phyloP scores from a whole-genome alignment of 2,329 filamentous ascomycete species.

The Apiospora aurea region DNA sequence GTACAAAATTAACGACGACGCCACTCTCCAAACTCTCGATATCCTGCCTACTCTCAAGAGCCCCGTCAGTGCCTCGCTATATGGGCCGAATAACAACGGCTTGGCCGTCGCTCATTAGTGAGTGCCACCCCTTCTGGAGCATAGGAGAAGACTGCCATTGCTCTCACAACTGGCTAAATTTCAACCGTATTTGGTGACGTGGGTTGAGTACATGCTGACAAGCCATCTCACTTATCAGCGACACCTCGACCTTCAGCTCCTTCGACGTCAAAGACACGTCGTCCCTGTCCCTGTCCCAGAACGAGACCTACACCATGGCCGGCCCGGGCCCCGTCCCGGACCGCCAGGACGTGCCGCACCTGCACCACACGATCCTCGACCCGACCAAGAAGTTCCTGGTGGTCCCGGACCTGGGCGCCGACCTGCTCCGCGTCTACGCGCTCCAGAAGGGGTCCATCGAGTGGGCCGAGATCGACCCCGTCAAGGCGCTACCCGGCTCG shows the following conservation, averaged over 20 bases:
- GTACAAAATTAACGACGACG: conserved; percentile 48
- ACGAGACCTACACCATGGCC: conserved; percentile 26
- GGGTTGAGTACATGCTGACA: not conserved
- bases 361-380: conserved; percentile 29
- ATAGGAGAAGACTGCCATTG: conserved; percentile 26
- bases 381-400: conserved; percentile 26
- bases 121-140: conserved; percentile 36
- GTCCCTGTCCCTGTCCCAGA: conserved; percentile 24
- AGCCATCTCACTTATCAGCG: conserved; percentile 36
- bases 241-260: conserved; percentile 34
- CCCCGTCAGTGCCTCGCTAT: conserved; percentile 53
- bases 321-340: conserved; percentile 26
- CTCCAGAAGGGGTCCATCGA: conserved; percentile 56
- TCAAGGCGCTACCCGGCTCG: conserved; percentile 56
- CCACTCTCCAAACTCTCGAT: conserved; percentile 45
- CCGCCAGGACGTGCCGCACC: conserved; percentile 28
- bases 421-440: conserved; percentile 64
- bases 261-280: conserved; percentile 25
- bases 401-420: conserved; percentile 46
- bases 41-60: conserved; percentile 46
- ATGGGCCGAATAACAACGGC: conserved; percentile 49
- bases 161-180: not conserved
- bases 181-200: not conserved
- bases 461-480: conserved; percentile 48
- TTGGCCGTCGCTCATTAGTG: conserved; percentile 56